Conservation (phyloP, 495 filamentous ascomycete genomes). For the Neurospora tetraspora region DNA sequence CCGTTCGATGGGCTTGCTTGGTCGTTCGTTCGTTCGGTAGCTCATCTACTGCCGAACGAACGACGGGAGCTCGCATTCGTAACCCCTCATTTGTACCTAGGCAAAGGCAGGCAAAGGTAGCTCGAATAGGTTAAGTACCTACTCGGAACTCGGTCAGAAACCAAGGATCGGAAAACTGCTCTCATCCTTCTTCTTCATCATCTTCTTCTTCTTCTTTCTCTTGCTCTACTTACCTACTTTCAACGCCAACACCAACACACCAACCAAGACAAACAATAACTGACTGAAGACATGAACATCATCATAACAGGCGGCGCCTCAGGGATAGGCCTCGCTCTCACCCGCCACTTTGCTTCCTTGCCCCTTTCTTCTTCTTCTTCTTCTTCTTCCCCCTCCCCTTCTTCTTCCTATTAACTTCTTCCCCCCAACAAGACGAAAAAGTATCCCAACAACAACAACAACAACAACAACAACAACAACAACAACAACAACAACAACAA, state of each 20-base stretch:
- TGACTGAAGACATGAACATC: not conserved
- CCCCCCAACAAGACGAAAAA: not conserved
- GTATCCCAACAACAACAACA: constrained; percentile 4
- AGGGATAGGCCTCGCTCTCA: constrained; percentile 44
- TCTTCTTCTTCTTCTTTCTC: not conserved
- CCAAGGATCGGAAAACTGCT: not conserved
- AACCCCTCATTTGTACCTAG: not conserved
- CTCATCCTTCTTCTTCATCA: not conserved
- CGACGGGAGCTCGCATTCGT: not conserved
- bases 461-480: constrained; percentile 17
- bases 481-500: constrained; percentile 19
- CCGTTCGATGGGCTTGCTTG: not conserved
- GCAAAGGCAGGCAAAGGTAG: not conserved
- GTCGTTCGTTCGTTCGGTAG: not conserved
- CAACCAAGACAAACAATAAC: not conserved
- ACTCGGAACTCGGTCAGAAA: not conserved
- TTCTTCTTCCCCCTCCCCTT: constrained; percentile 46
- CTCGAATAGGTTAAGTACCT: no score
- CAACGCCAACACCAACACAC: not conserved
- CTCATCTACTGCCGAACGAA: not conserved
- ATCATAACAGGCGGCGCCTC: constrained; percentile 42
- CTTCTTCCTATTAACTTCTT: constrained; percentile 34
- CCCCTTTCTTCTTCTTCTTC: constrained; percentile 27
- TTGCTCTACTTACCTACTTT: not conserved
- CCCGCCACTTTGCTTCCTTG: constrained; percentile 36